Evolutionary conservation across 768 basidiomycete species (phyloP).

Genomic region (button mushroom (Agaricus bisporus)): DNA sequence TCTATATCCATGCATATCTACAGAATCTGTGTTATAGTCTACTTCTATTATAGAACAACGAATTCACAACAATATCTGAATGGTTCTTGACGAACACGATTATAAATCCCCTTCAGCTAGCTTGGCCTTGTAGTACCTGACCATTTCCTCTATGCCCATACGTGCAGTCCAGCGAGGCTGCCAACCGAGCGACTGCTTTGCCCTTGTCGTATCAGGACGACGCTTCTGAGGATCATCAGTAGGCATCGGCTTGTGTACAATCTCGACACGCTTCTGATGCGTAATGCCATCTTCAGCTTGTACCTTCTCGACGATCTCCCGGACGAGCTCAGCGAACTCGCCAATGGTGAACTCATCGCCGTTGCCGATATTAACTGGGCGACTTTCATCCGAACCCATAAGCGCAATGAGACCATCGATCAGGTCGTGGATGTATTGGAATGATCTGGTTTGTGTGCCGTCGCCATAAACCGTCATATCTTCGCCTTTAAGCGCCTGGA

Average conservation of each 20-base stretch:
- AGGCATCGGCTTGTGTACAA: slow-evolving; percentile 78
- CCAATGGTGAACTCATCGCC: slow-evolving; percentile 94
- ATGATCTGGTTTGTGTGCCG: slow-evolving; percentile 88
- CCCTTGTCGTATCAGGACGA: slow-evolving; percentile 87
- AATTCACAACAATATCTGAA: neutral
- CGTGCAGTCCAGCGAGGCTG: slow-evolving; percentile 89
- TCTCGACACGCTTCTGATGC: slow-evolving; percentile 46
- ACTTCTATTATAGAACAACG: neutral
- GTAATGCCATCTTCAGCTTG: slow-evolving; percentile 74
- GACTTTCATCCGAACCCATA: slow-evolving; percentile 92
- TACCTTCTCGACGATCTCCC: slow-evolving; percentile 89
- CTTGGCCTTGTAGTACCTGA: slow-evolving; percentile 86
- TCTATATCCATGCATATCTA: neutral
- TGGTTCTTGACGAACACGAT: neutral
- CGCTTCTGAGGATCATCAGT: slow-evolving; percentile 94
- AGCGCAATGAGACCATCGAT: slow-evolving; percentile 88
- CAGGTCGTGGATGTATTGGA: slow-evolving; percentile 98
- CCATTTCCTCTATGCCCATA: slow-evolving; percentile 95
- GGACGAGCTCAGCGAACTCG: slow-evolving; percentile 88
- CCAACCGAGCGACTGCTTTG: slow-evolving; percentile 81
- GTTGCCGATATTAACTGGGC: slow-evolving; percentile 96
- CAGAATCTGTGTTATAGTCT: neutral
- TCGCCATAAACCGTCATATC: slow-evolving; percentile 98
- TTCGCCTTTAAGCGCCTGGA: slow-evolving; percentile 93
- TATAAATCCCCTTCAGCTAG: slow-evolving; percentile 80